These are phyloP conservation scores for Blastobotrys raffinosifermentans DNA, from an alignment of 1,139 yeast species.

Conservation along the genomic window DNA sequence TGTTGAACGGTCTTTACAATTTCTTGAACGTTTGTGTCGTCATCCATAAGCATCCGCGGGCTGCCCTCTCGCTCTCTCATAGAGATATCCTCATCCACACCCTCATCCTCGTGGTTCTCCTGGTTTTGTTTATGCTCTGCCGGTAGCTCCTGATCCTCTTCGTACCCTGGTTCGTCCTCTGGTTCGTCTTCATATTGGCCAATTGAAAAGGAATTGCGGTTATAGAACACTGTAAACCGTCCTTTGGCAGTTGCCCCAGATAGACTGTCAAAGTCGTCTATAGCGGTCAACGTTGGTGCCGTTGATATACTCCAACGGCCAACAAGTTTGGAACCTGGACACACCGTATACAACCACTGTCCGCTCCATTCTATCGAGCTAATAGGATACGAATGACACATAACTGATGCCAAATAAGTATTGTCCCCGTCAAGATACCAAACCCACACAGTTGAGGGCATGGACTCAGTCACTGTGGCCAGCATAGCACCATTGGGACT, in stretches of 20 bases:
- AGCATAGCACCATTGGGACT: constrained; percentile 14
- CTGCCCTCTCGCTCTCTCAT: constrained; percentile 12
- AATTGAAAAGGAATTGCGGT: too few species aligned
- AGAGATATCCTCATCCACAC: constrained; percentile 4
- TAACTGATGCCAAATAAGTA: constrained; percentile 11
- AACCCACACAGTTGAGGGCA: constrained; percentile 22
- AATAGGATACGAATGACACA: constrained; percentile 18
- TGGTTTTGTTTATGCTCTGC: too few species aligned
- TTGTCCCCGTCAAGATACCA: constrained; percentile 16
- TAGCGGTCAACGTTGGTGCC: too few species aligned
- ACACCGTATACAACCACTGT: too few species aligned
- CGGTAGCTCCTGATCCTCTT: not conserved
- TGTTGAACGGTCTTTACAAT: constrained; percentile 22
- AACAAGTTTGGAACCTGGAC: too few species aligned
- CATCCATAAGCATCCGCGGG: constrained; percentile 19
- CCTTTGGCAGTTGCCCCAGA: too few species aligned
- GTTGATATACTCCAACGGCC: too few species aligned
- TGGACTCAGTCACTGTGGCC: constrained; percentile 16
- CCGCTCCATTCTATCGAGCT: constrained; percentile 17
- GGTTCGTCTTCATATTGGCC: not conserved
- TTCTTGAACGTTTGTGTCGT: constrained; percentile 20
- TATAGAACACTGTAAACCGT: too few species aligned
- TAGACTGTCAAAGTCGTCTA: too few species aligned
- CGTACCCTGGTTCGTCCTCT: not conserved
- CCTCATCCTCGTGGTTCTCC: too few species aligned